These are phyloP conservation scores for Sporothrix dimorphospora DNA, from an alignment of 2,329 filamentous ascomycete species.

Conservation along the genomic window DNA sequence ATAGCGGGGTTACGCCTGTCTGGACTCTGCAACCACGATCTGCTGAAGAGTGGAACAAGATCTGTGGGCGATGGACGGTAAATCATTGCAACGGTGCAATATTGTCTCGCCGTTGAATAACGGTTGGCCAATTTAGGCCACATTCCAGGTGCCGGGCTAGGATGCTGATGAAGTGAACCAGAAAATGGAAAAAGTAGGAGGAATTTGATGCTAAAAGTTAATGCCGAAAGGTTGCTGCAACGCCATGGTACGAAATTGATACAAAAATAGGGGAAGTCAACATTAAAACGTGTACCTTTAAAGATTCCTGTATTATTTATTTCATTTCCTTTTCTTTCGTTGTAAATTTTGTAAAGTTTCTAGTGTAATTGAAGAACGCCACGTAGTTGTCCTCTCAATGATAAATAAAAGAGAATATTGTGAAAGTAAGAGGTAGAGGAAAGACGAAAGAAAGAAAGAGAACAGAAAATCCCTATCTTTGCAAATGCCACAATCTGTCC, in stretches of 20 bases:
- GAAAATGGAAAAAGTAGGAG: background rate
- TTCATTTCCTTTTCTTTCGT: too few relatives aligned
- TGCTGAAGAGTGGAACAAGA: background rate
- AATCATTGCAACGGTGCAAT: background rate
- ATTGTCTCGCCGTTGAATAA: background rate
- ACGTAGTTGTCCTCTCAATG: background rate
- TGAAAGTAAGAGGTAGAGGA: background rate
- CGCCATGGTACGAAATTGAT: background rate
- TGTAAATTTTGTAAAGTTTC: background rate
- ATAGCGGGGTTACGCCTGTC: background rate
- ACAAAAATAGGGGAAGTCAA: background rate
- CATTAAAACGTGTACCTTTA: background rate
- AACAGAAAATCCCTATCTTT: background rate
- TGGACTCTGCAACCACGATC: conserved; percentile 5
- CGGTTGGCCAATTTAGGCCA: background rate
- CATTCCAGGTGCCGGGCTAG: conserved; percentile 12
- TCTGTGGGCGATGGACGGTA: background rate
- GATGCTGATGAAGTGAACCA: background rate
- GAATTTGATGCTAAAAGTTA: background rate
- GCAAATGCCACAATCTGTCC: background rate
- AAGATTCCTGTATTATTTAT: too few relatives aligned
- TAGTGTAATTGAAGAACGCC: background rate
- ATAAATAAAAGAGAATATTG: background rate
- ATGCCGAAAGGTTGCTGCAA: background rate
- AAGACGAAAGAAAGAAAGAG: background rate